phyloP scores from a whole-genome alignment of 192 early-diverging fungal genomes.

The Linnemannia hyalina region DNA sequence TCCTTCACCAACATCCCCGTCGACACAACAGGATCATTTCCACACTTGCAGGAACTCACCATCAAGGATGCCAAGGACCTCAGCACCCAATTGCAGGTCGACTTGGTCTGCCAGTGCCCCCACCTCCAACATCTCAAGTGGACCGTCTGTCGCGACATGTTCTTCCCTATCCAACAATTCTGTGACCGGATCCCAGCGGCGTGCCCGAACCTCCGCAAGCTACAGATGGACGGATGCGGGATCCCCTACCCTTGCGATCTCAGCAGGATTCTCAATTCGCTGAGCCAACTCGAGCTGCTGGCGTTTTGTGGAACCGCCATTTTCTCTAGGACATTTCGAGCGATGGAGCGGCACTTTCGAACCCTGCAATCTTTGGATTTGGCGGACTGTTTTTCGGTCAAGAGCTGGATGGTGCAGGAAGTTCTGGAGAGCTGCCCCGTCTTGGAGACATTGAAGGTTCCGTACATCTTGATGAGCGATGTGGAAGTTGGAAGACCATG shows the following conservation, averaged over 20 bases:
- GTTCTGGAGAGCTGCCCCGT: conserved; percentile 25
- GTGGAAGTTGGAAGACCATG: conserved; percentile 23
- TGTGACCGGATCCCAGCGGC: conserved; percentile 30
- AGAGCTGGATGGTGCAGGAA: conserved; percentile 40
- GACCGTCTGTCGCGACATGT: conserved; percentile 10
- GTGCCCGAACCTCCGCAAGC: conserved; percentile 22
- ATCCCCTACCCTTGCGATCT: conserved; percentile 16
- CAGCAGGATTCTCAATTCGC: conserved; percentile 16
- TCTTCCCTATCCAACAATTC: conserved; percentile 31
- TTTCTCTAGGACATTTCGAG: background rate
- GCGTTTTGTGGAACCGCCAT: conserved; percentile 25
- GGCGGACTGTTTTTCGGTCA: conserved; percentile 14
- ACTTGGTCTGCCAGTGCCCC: conserved; percentile 35
- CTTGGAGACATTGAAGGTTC: background rate
- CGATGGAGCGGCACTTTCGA: conserved; percentile 22
- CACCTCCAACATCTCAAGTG: conserved; percentile 35
- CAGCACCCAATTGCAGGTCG: conserved; percentile 24
- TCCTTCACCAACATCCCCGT: conserved; percentile 9
- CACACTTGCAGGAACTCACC: conserved; percentile 22
- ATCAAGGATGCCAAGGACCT: conserved; percentile 34
- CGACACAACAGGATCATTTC: conserved; percentile 13
- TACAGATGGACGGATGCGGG: conserved; percentile 36
- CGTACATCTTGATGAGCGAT: conserved; percentile 25
- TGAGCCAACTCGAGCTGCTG: conserved; percentile 10
- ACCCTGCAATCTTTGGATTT: conserved; percentile 25